Percentiles rank a stretch among this genome's conserved stretches.
phyloP scores from a whole-genome alignment of 345 rosid genomes.

The Cochlearia excelsa region DNA sequence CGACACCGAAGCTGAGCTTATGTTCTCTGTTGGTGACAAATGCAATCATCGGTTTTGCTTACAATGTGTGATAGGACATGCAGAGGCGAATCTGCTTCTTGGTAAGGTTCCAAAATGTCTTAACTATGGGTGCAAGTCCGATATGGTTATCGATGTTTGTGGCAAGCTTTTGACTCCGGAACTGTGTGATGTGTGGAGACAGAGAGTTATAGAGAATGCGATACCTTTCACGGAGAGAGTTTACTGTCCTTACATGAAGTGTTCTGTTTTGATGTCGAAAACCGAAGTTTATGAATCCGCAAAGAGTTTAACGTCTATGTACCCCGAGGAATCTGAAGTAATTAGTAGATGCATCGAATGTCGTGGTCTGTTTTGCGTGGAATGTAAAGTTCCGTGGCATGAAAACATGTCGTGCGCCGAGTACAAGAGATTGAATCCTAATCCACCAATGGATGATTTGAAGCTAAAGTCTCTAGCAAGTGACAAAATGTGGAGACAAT shows the following conservation, averaged over 20 bases:
- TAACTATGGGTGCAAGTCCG: slow-evolving; percentile 61
- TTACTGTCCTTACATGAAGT: slow-evolving; percentile 73
- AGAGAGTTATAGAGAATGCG: slow-evolving; percentile 57
- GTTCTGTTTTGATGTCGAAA: slow-evolving; percentile 75
- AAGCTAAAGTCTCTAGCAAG: slow-evolving; percentile 46
- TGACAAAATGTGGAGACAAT: slow-evolving; percentile 49
- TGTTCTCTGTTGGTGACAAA: slow-evolving; percentile 60
- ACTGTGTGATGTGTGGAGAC: slow-evolving; percentile 47
- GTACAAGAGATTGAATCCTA: slow-evolving; percentile 43
- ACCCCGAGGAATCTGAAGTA: slow-evolving; percentile 41
- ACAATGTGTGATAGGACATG: slow-evolving; percentile 73
- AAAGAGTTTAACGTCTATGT: slow-evolving; percentile 24
- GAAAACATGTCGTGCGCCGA: slow-evolving; percentile 42
- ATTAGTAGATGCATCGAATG: slow-evolving; percentile 67
- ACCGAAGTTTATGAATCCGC: slow-evolving; percentile 44
- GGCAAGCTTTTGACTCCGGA: slow-evolving; percentile 56
- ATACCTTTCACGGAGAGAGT: slow-evolving; percentile 60
- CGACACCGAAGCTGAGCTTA: slow-evolving; percentile 41
- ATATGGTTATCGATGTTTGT: slow-evolving; percentile 51
- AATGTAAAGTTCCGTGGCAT: slow-evolving; percentile 91
- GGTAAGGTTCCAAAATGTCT: slow-evolving; percentile 66
- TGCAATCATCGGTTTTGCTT: slow-evolving; percentile 70
- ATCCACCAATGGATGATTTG: slow-evolving; percentile 46
- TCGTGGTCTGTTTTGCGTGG: slow-evolving; percentile 51
- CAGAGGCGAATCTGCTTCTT: slow-evolving; percentile 67